Evolutionary conservation across 2,329 filamentous ascomycete genomes (phyloP), one percentile per base, ranked within the genome.

Genomic region (Diaporthe sp.): DNA sequence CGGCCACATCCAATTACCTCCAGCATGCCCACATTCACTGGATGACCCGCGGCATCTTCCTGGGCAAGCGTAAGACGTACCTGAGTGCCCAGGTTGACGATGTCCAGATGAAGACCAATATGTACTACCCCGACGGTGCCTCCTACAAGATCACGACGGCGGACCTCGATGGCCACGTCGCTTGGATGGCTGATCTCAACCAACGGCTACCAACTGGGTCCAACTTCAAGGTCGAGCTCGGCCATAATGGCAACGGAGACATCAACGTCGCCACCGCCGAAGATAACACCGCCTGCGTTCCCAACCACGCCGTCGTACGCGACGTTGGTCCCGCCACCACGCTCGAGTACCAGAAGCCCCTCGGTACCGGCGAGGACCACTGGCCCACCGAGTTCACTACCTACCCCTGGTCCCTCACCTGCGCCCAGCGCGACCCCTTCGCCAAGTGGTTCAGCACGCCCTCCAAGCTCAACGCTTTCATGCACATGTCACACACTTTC

Each of bases 401-500:
- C 12, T 64, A 64, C 40, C 17, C 25, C 1, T 64, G 60, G 60
- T 47, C 60, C 6, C 60, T 47, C 2, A 22, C 17, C 25, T 64
- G 60, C 19, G 40, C 60, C 25, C 40, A 64, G 17, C 60, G 60
- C 40, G 60, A 64, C 60, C 3, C 9, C 40, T 64, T 64, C 40
- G 60, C 60, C 17, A 64, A 33, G 40, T 64, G 60, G 60, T 64
- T 64, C 60, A 30, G 4, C 60, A 47, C 40, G 25, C 40, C 60
- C 8, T 28, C 40, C 60, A 64, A 45, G 60, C 40, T 64, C 40
- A 64, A 64, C 60, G 40, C 25, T n/a, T 64, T 47, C 22, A 64
- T 64, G 60, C 60, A 64, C 40, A n/a, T 64, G 60, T 64, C 60
- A 28, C 60, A 64, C 60, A 64, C 60, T 7, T 64, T 64, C 60